Conservation (phyloP, 2,329 filamentous ascomycete species). For the Pseudogymnoascus sp. region DNA sequence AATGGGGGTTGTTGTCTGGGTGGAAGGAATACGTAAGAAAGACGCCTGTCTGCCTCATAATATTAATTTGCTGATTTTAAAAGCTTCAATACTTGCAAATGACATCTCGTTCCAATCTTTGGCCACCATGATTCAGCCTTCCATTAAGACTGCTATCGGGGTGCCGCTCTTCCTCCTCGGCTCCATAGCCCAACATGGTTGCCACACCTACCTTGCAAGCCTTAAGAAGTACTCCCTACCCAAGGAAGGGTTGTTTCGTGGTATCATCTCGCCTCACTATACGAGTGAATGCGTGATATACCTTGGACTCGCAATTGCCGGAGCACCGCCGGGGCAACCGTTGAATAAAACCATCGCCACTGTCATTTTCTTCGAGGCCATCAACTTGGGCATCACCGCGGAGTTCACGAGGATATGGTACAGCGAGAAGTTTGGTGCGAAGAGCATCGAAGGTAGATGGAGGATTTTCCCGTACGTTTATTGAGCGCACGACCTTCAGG, state of each 20-base stretch:
- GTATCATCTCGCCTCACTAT: slow-evolving; percentile 81
- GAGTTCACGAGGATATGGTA: slow-evolving; percentile 75
- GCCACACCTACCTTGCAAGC: slow-evolving; percentile 61
- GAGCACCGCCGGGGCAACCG: slow-evolving; percentile 58
- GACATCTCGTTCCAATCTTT: slow-evolving; percentile 11
- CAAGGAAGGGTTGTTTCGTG: slow-evolving; percentile 60
- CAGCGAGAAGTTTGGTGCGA: slow-evolving; percentile 61
- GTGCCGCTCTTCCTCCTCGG: slow-evolving; percentile 60
- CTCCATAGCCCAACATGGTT: slow-evolving; percentile 66
- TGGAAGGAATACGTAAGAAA: slow-evolving; percentile 65
- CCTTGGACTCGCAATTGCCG: slow-evolving; percentile 63
- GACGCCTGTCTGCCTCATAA: background rate
- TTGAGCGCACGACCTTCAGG: slow-evolving; percentile 28
- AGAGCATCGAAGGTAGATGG: slow-evolving; percentile 57
- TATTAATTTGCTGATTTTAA: slow-evolving; percentile 18
- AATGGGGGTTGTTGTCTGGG: slow-evolving; percentile 72
- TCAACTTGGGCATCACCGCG: slow-evolving; percentile 79
- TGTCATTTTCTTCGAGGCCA: slow-evolving; percentile 63
- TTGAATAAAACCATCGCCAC: slow-evolving; percentile 68
- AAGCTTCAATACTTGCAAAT: slow-evolving; percentile 4
- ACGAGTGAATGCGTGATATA: slow-evolving; percentile 83
- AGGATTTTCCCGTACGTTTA: slow-evolving; percentile 69
- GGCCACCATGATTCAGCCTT: slow-evolving; percentile 21
- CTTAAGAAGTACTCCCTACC: slow-evolving; percentile 81
- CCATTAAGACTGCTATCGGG: slow-evolving; percentile 47